Evolutionary conservation across 78 protist species (phyloP), one percentile per base, ranked within the genome.

Genomic region (Dictyostelium capitatum): DNA sequence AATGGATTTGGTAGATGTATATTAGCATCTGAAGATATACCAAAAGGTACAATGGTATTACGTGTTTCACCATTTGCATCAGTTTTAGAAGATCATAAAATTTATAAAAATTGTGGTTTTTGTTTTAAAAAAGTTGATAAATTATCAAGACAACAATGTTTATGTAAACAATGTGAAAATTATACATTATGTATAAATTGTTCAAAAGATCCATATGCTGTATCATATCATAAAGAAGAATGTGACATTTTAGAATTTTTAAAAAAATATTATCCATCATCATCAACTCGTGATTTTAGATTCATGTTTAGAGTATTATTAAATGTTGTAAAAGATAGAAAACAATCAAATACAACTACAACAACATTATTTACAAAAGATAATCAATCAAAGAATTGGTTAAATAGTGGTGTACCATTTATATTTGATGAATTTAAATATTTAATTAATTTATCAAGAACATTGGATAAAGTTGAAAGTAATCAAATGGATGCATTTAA

Each of bases 401-500:
- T 30, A 28, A 28, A 65, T 30, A 32, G 28, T 65, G 47, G 43
- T 4, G 15, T 19, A 41, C 83, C 83, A 28, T 78, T 53, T 78
- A 78, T 78, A 78, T 78, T 78, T 32, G 83, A 78, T 25, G 4
- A 2, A 1, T 48, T 19, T 30, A n/a, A 54, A 25, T 56, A 78
- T 54, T 32, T 78, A 32, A 15, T 54, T 5, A 54, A 54, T 17
- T 59, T 78, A 17, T 78, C 83, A 0, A 32, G 79, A 32, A 72
- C 48, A 19, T 30, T 65, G 9, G 48, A 32, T 72, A 72, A 59
- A 6, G 70, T 77, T 9, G 79, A 77, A 11, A 12, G 28, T 4
- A 28, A 87, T 12, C 92, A 87, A 54, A 46, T 77, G 79, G 75
- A 87, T 0, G 69, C 92, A 9, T 87, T 87, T 77, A 41, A 74